Base-by-base conservation (phyloP, 805 yeast species). In the Candida berthetii region DNA sequence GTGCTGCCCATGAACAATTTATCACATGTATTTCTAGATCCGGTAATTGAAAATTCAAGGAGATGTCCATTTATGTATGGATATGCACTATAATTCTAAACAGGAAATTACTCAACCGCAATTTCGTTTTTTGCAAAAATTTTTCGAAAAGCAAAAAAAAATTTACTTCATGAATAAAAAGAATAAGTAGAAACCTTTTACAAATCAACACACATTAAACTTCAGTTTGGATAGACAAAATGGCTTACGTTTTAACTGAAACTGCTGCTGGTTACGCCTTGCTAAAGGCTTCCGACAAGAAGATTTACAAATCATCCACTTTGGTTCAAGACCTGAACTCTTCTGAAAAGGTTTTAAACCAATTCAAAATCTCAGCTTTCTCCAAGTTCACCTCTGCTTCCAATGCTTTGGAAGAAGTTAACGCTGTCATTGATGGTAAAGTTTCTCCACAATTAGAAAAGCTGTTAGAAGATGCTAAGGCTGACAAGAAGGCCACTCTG, bases 191-290 rank as follows among this genome's bases (percentile, higher is more conserved):
- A 9, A 22, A 22, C 25, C n/a, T n/a, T n/a, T n/a, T n/a, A n/a
- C n/a, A n/a, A n/a, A n/a, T n/a, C n/a, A n/a, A n/a, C n/a, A n/a
- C n/a, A n/a, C n/a, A n/a, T n/a, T n/a, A n/a, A n/a, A n/a, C n/a
- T n/a, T n/a, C n/a, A n/a, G n/a, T n/a, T n/a, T n/a, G n/a, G n/a
- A n/a, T n/a, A n/a, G n/a, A n/a, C n/a, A n/a, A n/a, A n/a, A 85
- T 85, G 95, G 84, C 93, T 49, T 85, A 73, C 77, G 89, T 91
- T 61, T 80, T 91, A 65, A 85, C 98, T 47, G 99, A 93, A 74
- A 93, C 99, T 51, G 86, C 99, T 49, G 99, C 99, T 40, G 99
- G 99, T 62, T 93, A 93, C 66, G 99, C 99, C 62, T 77, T 93
- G 62, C 79, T 93, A 64, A 93, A 93, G 73, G 96, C 97, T 44